Base-by-base conservation (phyloP, 2,329 filamentous ascomycete genomes). In the Aspergillus ochraceus region DNA sequence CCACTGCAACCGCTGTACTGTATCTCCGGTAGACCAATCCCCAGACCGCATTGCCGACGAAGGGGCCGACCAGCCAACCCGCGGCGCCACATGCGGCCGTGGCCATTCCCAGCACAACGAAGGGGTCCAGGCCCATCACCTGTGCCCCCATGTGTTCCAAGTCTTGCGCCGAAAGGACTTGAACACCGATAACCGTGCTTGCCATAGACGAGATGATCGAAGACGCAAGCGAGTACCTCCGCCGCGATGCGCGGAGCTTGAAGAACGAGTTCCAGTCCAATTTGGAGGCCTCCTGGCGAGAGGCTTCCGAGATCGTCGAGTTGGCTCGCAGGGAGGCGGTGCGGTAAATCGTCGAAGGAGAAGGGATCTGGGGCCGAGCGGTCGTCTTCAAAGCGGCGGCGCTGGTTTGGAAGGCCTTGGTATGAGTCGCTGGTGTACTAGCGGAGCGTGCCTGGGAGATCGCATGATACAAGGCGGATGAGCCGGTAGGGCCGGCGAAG, bases 181-280 rank as follows among this genome's bases (percentile, higher is more conserved):
- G 73, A 6, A 79, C 70, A 6, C 77, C 78, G 9, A 70, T 63
- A 2, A 83, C 80, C 1, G 90, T 89, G 60, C 86, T 86, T 12
- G 81, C 79, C 6, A 88, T 65, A 47, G 88, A 88, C 36, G 85
- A 86, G 36, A 86, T 74, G 55, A 92, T 81, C 51, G 90, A 94
- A 65, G 92, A 92, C 53, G 84, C 85, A 42, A 96, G 85, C 74
- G 94, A 92, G 80, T 93, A 90, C 69, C 90, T 87, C 61, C 94
- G 89, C 58, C 94, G 90, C 61, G 88, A 90, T 69, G 92, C 90
- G 71, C 94, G 92, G 61, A 98, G 88, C 74, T 87, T 86, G 83
- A 98, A 96, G 82, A 97, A 98, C 55, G 87, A 88, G 80, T 97
- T 89, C 94, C 94, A 98, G 78, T 92, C 86, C 47, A 93, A 85